Evolutionary conservation across 1,284 basidiomycete genomes (phyloP).

Genomic region (Tremellales sp.): DNA sequence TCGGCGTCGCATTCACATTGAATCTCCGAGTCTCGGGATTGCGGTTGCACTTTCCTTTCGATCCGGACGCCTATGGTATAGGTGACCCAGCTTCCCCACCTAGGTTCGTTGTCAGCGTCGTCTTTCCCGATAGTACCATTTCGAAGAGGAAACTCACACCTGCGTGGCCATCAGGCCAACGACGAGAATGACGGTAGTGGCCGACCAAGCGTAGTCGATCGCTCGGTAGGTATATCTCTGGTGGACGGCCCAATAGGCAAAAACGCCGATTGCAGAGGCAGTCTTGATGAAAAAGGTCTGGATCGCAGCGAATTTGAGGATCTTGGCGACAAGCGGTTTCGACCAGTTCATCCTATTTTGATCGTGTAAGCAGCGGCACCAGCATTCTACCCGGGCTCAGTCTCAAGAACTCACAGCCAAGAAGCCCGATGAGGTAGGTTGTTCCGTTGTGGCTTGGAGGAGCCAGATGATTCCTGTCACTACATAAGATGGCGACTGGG

Average conservation of each 20-base stretch:
- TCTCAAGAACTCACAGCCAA: slow-evolving; percentile 22
- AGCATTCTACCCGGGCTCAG: no score
- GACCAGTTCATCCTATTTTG: slow-evolving; percentile 25
- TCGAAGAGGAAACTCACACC: slow-evolving; percentile 12
- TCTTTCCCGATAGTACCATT: not conserved
- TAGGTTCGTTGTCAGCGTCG: not conserved
- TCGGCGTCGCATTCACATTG: no score
- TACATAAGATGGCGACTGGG: slow-evolving; percentile 12
- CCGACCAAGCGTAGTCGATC: slow-evolving; percentile 22
- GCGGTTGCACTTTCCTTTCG: no score
- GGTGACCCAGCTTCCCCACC: slow-evolving; percentile 24
- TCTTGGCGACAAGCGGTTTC: slow-evolving; percentile 1
- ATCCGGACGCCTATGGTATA: slow-evolving; percentile 12
- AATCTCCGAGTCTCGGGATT: no score
- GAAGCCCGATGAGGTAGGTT: slow-evolving; percentile 24
- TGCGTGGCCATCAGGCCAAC: slow-evolving; percentile 25
- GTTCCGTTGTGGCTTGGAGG: slow-evolving; percentile 34
- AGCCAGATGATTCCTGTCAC: slow-evolving; percentile 22
- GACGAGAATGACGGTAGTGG: slow-evolving; percentile 20
- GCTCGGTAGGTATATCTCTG: slow-evolving; percentile 16
- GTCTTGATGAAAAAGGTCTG: slow-evolving; percentile 27
- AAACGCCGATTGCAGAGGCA: slow-evolving; percentile 20
- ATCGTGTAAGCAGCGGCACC: not conserved
- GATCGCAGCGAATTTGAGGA: slow-evolving; percentile 22
- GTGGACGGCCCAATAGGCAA: slow-evolving; percentile 27